Evolutionary conservation across 495 filamentous ascomycete genomes (phyloP).

Genomic region (Penicillium pulvis): DNA sequence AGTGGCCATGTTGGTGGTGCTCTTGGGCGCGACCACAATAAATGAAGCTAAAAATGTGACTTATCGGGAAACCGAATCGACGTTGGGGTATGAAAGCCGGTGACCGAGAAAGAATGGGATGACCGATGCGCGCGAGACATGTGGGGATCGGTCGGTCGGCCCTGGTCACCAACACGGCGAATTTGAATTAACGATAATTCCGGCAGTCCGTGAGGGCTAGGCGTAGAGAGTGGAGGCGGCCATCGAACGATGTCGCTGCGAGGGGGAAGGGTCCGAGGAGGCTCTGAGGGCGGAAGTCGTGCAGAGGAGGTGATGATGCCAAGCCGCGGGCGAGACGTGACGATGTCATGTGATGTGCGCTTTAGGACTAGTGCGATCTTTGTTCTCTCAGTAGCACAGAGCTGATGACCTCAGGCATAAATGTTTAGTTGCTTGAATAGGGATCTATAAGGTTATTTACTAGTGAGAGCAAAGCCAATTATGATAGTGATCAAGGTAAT

Average conservation of each 20-base stretch:
- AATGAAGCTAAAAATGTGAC: slow-evolving; percentile 23
- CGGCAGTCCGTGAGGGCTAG: slow-evolving; percentile 26
- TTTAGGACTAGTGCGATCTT: slow-evolving; percentile 19
- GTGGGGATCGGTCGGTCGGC: slow-evolving; percentile 49
- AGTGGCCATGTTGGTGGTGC: slow-evolving; percentile 47
- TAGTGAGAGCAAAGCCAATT: slow-evolving; percentile 10
- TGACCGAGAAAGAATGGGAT: slow-evolving; percentile 46
- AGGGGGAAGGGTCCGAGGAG: slow-evolving; percentile 19
- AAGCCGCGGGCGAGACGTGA: slow-evolving; percentile 43
- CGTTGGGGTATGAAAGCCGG: slow-evolving; percentile 34
- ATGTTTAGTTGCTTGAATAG: not conserved
- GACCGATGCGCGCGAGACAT: slow-evolving; percentile 53
- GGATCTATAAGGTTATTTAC: not conserved
- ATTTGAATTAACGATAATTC: slow-evolving; percentile 28
- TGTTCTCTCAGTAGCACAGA: not conserved
- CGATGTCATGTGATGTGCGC: slow-evolving; percentile 37
- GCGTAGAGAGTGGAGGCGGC: slow-evolving; percentile 25
- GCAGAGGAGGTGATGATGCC: slow-evolving; percentile 45
- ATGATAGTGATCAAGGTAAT: slow-evolving; percentile 5
- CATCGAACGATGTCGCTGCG: slow-evolving; percentile 34
- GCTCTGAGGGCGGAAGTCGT: slow-evolving; percentile 30
- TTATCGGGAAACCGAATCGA: slow-evolving; percentile 29
- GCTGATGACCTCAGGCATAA: not conserved
- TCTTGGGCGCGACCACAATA: not conserved
- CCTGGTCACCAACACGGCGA: slow-evolving; percentile 36